A percentile compares a stretch with the other conserved stretches of the same genome.
phyloP scores from a whole-genome alignment of 768 basidiomycete genomes.

The Amanita subjunquillea region DNA sequence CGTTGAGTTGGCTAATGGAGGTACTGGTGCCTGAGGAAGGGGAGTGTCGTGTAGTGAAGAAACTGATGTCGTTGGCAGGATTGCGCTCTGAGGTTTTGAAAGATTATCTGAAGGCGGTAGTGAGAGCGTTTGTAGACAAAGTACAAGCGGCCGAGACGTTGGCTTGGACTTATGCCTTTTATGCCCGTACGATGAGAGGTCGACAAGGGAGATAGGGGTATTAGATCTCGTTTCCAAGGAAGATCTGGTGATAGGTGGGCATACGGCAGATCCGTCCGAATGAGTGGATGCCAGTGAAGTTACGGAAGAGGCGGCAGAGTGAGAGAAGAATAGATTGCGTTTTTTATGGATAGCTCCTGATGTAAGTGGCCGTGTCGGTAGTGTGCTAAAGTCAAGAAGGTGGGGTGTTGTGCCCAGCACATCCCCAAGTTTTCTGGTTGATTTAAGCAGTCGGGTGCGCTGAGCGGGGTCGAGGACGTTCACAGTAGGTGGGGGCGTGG shows the following conservation, averaged over 20 bases:
- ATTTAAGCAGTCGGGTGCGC: conserved; percentile 43
- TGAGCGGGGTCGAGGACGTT: conserved; percentile 36
- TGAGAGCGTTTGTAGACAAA: not conserved
- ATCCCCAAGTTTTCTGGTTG: conserved; percentile 47
- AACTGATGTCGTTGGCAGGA: not conserved
- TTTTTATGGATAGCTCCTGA: not conserved
- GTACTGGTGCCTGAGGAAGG: not conserved
- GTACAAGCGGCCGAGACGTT: not conserved
- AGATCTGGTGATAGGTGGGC: not conserved
- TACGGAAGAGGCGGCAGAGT: not conserved
- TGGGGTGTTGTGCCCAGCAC: conserved; percentile 37
- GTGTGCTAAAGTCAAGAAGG: conserved; percentile 18
- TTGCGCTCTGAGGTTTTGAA: not conserved
- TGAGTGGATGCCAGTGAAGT: not conserved
- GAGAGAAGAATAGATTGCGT: not conserved
- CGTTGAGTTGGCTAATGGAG: not conserved
- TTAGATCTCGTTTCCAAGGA: conserved; percentile 1
- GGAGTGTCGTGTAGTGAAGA: not conserved
- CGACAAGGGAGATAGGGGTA: not conserved
- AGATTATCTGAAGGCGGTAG: not conserved
- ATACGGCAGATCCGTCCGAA: not conserved
- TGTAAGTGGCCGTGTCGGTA: not conserved
- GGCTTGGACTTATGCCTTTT: not conserved
- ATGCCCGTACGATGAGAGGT: not conserved
- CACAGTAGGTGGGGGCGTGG: conserved; percentile 32